Base-by-base conservation (phyloP, 1,139 yeast species). In the Saccharomyces hybrid region DNA sequence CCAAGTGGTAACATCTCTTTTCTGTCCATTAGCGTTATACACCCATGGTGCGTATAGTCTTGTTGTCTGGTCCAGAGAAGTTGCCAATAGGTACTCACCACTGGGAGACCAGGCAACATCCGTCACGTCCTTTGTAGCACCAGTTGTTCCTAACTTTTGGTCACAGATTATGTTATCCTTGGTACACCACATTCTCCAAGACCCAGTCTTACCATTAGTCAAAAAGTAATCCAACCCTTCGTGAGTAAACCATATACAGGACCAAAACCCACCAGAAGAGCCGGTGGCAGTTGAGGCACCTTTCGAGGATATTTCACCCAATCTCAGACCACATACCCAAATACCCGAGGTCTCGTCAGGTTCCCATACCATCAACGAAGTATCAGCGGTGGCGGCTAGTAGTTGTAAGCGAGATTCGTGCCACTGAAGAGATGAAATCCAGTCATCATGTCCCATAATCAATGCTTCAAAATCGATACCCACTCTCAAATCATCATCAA, bases 211-310 rank as follows among this genome's bases (percentile, higher is more conserved):
- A 57, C 97, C 96, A 63, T 86, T 82, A 4, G 97, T 85, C 49
- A 88, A 72, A 25, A 90, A 82, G 59, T 77, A 78, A 57, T 81
- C 82, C 23, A 60, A 61, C 1, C 69, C 66, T 1, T 71, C 68
- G 41, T 78, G 73, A 8, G 74, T 67, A 52, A 87, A 80, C 97
- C 98, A 93, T 34, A 85, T 65, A 52, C 95, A 85, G 1, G 88
- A 80, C 96, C 96, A 93, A 68, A 95, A 91, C 2, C 99, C 99
- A 61, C 99, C 99, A 2, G 96, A 83, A 0, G 99, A 88, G 8
- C 99, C 99, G 0, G 99, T 93, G 2, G 99, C 99, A 0, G 99
- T 91, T 3, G 96, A 87, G 0, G 99, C 96, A 62, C 99, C 99
- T 70, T 93, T 93, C 52, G 90, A 85, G 47, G 96, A 85, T 63